Base-by-base conservation (phyloP, 805 yeast species). In the Metschnikowia cubensis region DNA sequence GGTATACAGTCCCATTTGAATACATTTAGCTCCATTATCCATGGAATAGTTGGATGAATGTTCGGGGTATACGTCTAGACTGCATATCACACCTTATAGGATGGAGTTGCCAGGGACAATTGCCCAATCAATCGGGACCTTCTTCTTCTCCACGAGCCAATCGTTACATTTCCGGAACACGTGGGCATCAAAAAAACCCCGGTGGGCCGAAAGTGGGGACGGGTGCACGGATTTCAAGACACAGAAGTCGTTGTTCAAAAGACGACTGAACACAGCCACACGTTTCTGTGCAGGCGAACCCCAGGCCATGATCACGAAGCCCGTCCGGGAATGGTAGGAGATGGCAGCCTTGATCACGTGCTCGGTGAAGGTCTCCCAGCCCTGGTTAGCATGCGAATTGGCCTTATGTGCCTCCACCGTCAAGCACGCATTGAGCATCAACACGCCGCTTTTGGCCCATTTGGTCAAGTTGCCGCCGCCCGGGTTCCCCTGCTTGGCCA, bases 371-470 rank as follows among this genome's bases (percentile, higher is more conserved):
- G 71, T 73, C 61, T 91, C 97, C 99, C 99, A 94, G 0, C 99
- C 99, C 57, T 76, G 75, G 33, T 83, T 81, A 0, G 97, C 82
- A 63, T 94, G 99, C 11, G 97, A 89, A 61, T 90, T 89, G 10
- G 99, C 96, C 61, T 84, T 82, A 63, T 92, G 97, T 0, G 96
- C 96, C 51, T 85, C 84, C 0, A 94, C 99, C 0, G 98, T 94
- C 1, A 94, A 71, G 46, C 92, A 83, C 0, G 98, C 84, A 70
- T 94, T 94, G 40, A 94, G 76, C 73, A 94, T 69, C 22, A 94
- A 70, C 2, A 94, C 96, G 3, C 99, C 99, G 57, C 85, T 85
- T 35, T 76, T 57, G 1, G 97, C 87, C 99, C 99, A 94, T 43
- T 78, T 74, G 0, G 88, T 81, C 51, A 94, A 71, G 55, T 87